Evolutionary conservation across 108 stramenopile genomes (phyloP), one percentile per base, ranked within the genome.

Genomic region (Asterionellopsis glacialis): DNA sequence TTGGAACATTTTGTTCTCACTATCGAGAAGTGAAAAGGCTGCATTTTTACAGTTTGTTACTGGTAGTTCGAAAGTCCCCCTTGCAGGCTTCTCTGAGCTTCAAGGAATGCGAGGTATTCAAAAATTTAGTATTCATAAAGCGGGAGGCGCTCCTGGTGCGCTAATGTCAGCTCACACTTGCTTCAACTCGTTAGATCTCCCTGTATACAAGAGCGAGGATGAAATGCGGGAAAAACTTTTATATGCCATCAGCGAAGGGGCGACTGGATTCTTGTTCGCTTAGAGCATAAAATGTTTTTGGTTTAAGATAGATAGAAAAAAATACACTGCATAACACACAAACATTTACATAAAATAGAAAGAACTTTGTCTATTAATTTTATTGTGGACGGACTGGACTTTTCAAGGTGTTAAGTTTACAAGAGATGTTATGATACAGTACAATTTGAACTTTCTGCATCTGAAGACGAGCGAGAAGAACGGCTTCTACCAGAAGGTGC

Each of bases 51-150:
- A 96, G 65, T 97, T 96, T 67, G 96, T 94, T 51, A 98, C 95
- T 0, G 95, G 95, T 3, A 92, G 84, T 55, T 83, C 86, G 14
- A 94, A 95, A 69, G 97, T 99, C 0, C 98, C 98, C 9, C 72
- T 99, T 54, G 88, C 90, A 51, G 98, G 98, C n/a, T 99, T 99
- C 61, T 63, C 76, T 16, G 84, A 90, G 48, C 78, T 99, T 15
- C 97, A 95, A 60, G 96, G 96, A 19, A 96, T 96, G 95, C 82
- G 95, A 43, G 98, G 98, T 23, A 67, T 87, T 14, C 96, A 98
- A 74, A 89, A 91, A 61, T 99, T 99, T 69, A 94, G 82, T 59
- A 94, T 99, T 64, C 90, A 95, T 72, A 90, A 88, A 61, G 84
- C 83, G 1, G 79, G 73, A n/a, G 85, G 83, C 38, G 65, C 73